Percentiles rank a stretch among this genome's conserved stretches.
These are phyloP conservation scores for Exophiala xenobiotica DNA, from an alignment of 2,329 filamentous ascomycete genomes.

Conservation along the genomic window DNA sequence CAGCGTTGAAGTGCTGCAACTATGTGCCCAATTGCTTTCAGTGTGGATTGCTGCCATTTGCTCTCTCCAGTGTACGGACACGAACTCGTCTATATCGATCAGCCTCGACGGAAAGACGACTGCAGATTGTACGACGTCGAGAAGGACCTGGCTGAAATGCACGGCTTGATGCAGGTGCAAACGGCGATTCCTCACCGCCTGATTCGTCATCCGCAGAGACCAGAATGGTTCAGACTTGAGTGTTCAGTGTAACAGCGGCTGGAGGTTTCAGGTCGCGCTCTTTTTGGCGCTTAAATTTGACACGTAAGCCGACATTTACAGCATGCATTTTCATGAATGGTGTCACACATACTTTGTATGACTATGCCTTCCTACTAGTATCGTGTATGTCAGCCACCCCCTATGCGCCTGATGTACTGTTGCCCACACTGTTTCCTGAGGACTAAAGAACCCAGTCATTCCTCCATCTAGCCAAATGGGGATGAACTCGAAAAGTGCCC, in stretches of 20 bases:
- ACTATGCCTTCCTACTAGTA: background rate
- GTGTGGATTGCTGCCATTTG: background rate
- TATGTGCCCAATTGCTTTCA: background rate
- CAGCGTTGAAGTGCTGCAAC: background rate
- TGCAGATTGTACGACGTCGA: background rate
- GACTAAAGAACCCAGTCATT: background rate
- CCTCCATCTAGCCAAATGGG: background rate
- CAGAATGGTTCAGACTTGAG: background rate
- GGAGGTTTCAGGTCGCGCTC: background rate
- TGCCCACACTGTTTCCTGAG: background rate
- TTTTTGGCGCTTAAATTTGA: background rate
- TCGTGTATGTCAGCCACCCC: background rate
- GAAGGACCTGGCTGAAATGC: background rate
- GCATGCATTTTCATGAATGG: background rate
- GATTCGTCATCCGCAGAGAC: background rate
- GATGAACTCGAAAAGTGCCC: background rate
- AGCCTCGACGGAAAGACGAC: background rate
- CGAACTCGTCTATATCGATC: background rate
- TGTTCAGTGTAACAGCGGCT: background rate
- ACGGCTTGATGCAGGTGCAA: background rate
- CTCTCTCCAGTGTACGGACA: background rate
- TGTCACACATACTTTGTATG: background rate
- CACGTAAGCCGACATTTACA: background rate
- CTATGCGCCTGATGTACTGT: background rate
- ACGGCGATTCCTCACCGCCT: background rate